These are phyloP conservation scores for Pichia nanzhaoensis DNA, from an alignment of 805 yeast species.

Conservation along the genomic window DNA sequence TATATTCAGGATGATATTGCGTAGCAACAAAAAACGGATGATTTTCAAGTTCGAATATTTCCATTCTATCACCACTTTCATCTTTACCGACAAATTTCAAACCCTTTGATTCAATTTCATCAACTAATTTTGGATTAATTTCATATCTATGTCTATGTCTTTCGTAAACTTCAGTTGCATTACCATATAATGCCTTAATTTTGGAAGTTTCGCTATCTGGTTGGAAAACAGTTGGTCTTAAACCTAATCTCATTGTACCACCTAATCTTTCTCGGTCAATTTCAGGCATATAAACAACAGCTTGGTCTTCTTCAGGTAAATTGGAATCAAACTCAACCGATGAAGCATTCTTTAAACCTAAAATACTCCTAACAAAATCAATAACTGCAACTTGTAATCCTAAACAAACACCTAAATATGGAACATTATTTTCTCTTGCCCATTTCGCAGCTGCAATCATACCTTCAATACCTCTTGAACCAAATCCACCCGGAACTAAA, in stretches of 20 bases:
- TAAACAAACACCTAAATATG: slow-evolving; percentile 93
- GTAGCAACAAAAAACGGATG: slow-evolving; percentile 93
- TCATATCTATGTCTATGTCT: slow-evolving; percentile 99
- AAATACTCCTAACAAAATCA: slow-evolving; percentile 78
- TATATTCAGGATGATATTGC: slow-evolving; percentile 97
- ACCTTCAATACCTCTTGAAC: slow-evolving; percentile 95
- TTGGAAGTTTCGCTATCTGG: slow-evolving; percentile 50
- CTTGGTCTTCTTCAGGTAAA: slow-evolving; percentile 55
- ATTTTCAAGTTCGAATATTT: slow-evolving; percentile 74
- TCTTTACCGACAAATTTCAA: slow-evolving; percentile 90
- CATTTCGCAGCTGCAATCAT: slow-evolving; percentile 95
- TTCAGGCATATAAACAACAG: slow-evolving; percentile 97
- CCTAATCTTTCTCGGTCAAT: slow-evolving; percentile 93
- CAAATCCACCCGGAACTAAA: slow-evolving; percentile 98
- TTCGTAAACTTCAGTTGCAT: slow-evolving; percentile 61
- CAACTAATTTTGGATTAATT: slow-evolving; percentile 80
- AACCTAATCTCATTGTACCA: slow-evolving; percentile 98
- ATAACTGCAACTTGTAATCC: slow-evolving; percentile 97
- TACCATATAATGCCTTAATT: slow-evolving; percentile 75
- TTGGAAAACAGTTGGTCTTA: slow-evolving; percentile 82
- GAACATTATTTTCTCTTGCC: slow-evolving; percentile 94
- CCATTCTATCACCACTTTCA: slow-evolving; percentile 88
- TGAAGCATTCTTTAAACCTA: slow-evolving; percentile 61
- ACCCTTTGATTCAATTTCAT: slow-evolving; percentile 67
- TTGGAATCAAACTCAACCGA: slow-evolving; percentile 76